phyloP scores from a whole-genome alignment of 2,329 filamentous ascomycete genomes.

The Clarireedia hainanense region DNA sequence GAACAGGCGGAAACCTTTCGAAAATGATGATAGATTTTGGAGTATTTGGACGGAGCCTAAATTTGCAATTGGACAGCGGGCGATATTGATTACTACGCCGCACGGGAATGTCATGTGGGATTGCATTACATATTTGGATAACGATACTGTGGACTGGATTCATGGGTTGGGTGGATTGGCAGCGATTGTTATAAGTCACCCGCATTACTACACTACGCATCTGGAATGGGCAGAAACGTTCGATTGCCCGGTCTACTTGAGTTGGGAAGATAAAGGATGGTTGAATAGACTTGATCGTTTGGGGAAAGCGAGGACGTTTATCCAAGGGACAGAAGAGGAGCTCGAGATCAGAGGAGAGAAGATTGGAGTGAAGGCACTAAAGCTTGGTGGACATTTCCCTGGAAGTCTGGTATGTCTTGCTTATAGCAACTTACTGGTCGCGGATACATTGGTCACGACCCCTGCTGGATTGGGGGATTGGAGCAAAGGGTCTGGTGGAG shows the following conservation, averaged over 20 bases:
- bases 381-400: slow-evolving; percentile 73
- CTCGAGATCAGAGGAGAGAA: slow-evolving; percentile 32
- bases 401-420: slow-evolving; percentile 63
- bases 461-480: slow-evolving; percentile 47
- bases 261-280: slow-evolving; percentile 60
- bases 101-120: slow-evolving; percentile 75
- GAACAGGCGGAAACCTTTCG: slow-evolving; percentile 45
- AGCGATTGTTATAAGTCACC: slow-evolving; percentile 71
- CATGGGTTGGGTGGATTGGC: slow-evolving; percentile 54
- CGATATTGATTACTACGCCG: slow-evolving; percentile 58
- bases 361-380: slow-evolving; percentile 52
- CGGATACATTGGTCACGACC: slow-evolving; percentile 69
- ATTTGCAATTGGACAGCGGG: slow-evolving; percentile 68
- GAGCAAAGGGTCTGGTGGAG: slow-evolving; percentile 36
- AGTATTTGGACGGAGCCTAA: slow-evolving; percentile 46
- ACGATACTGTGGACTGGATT: slow-evolving; percentile 51
- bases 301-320: slow-evolving; percentile 37
- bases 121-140: slow-evolving; percentile 61
- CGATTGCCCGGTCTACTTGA: slow-evolving; percentile 60
- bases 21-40: slow-evolving; percentile 38
- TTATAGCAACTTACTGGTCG: slow-evolving; percentile 56
- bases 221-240: slow-evolving; percentile 66
- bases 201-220: slow-evolving; percentile 76
- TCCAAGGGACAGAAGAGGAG: slow-evolving; percentile 35
- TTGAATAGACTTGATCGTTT: slow-evolving; percentile 38